Conservation (phyloP, 192 early-diverging fungal species). For the Endogone sp. region DNA sequence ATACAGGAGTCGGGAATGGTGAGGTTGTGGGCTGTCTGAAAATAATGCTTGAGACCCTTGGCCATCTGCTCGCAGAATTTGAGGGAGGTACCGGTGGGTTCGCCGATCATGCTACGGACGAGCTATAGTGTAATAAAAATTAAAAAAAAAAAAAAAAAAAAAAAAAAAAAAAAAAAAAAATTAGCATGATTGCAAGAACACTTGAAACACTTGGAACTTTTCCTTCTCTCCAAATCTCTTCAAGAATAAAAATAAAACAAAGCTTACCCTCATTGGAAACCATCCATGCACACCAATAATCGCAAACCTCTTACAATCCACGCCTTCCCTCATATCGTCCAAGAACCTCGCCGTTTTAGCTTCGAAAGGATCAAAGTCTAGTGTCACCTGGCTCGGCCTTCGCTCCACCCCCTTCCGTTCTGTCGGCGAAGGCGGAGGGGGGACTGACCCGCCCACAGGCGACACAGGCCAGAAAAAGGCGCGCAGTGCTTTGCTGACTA, state of each 20-base stretch:
- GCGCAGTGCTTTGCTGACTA: too few species aligned
- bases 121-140: constrained; percentile 20
- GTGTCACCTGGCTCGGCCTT: background rate
- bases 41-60: constrained; percentile 53
- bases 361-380: background rate
- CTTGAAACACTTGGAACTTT: too few species aligned
- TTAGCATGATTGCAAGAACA: background rate
- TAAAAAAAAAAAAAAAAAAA: background rate
- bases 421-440: constrained; percentile 7
- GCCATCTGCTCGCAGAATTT: constrained; percentile 91
- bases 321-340: constrained; percentile 9
- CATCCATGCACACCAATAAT: constrained; percentile 92
- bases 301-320: constrained; percentile 50
- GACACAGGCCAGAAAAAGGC: too few species aligned
- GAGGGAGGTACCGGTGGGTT: constrained; percentile 88
- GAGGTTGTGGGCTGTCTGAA: constrained; percentile 42
- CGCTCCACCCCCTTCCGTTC: background rate
- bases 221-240: too few species aligned
- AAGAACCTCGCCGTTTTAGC: constrained; percentile 11
- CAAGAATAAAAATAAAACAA: background rate
- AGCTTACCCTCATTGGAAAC: constrained; percentile 66
- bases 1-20: constrained; percentile 44
- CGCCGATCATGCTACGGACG: constrained; percentile 75
- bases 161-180: too few species aligned
- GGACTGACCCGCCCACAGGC: background rate